Evolutionary conservation across 257 asterid genomes (phyloP), one percentile per base, ranked within the genome.

Genomic region (Cynanchum wilfordii): DNA sequence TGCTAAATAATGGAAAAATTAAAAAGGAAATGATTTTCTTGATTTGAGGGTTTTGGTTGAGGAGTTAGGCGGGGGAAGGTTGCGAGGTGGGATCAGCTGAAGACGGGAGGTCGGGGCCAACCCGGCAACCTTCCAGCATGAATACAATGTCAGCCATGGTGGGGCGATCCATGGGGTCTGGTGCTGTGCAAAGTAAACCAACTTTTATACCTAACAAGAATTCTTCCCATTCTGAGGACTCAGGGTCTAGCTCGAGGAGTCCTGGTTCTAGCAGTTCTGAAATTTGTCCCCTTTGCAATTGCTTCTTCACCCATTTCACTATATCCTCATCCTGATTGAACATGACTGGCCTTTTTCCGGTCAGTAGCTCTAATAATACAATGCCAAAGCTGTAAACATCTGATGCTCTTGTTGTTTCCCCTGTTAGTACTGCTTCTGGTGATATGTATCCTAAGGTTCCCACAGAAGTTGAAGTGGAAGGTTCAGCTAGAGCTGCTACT

Each of bases 181-280:
- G 85, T 50, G 91, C 84, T 5, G 96, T 87, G 87, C 96, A 89
- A 44, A 89, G 91, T 75, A 89, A 77, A 1, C 91, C 96, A 7
- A 89, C 96, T 78, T 89, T 89, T 38, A 89, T 89, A 29, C 96
- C 96, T 8, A 89, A 76, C 86, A 89, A 75, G 79, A 87, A 89
- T 66, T 89, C 96, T 72, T 89, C 96, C 93, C 96, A 89, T 71
- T 89, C 96, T 0, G 93, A 86, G 25, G 96, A 89, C 75, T 89
- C 96, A 3, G 96, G 93, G 74, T 89, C 96, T 0, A 89, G 83
- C 75, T 89, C 93, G 17, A 89, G 89, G 73, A 89, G 71, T 13
- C 96, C 91, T 0, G 96, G 96, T 66, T 89, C 96, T 22, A 89
- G 73, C 30, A 89, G 81, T 73, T 89, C 96, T 0, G 93, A 75